Conservation (phyloP, 2,329 filamentous ascomycete genomes). For the Trichophyton equinum region DNA sequence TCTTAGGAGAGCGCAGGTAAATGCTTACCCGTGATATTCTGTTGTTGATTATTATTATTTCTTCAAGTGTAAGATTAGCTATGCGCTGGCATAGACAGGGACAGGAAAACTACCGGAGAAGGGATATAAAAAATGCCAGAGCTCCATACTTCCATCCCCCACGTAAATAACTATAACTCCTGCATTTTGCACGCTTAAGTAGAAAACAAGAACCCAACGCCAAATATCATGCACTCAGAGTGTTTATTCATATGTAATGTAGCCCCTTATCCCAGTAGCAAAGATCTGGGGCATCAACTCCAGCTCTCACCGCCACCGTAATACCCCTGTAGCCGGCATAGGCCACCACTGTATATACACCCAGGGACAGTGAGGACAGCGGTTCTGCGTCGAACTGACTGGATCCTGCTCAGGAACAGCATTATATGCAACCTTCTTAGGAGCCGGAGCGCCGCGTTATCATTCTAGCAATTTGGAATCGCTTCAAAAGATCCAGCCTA, state of each 20-base stretch:
- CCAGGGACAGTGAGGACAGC: too few relatives aligned
- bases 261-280: not conserved
- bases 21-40: too few relatives aligned
- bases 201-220: not conserved
- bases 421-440: not conserved
- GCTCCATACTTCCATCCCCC: not conserved
- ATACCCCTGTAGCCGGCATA: too few relatives aligned
- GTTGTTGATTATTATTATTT: too few relatives aligned
- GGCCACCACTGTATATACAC: too few relatives aligned
- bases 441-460: too few relatives aligned
- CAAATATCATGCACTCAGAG: not conserved
- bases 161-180: not conserved
- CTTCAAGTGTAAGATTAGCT: not conserved
- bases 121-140: not conserved
- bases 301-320: not conserved
- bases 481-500: constrained; percentile 49
- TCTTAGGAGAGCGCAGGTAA: too few relatives aligned
- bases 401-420: not conserved
- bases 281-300: too few relatives aligned
- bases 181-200: not conserved
- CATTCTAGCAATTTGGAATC: too few relatives aligned
- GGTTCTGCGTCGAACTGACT: too few relatives aligned
- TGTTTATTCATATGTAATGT: not conserved
- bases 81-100: not conserved
- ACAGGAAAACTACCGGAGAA: not conserved